Evolutionary conservation across 78 protist genomes (phyloP).

Genomic region (Pelomyxa schiedti): DNA sequence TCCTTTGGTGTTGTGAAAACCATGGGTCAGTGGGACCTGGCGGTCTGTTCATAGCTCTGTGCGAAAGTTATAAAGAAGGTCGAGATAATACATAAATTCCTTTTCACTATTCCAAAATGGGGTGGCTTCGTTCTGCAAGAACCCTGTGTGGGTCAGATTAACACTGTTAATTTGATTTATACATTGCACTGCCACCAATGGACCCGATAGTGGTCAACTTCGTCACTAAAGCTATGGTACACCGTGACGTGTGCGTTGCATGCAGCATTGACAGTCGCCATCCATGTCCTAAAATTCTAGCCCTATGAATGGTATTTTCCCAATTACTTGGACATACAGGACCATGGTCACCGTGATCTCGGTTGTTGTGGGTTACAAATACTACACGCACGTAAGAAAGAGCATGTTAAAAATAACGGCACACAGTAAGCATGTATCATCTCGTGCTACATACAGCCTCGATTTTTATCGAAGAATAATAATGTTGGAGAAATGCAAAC

Average conservation of each 20-base stretch:
- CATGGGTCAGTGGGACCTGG: neutral
- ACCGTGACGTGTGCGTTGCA: conserved; percentile 2
- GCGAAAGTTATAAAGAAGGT: neutral
- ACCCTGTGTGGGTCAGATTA: neutral
- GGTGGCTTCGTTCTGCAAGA: neutral
- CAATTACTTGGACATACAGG: too few relatives aligned
- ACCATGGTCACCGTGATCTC: neutral
- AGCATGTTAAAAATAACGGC: neutral
- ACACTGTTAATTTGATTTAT: neutral
- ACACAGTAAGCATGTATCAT: conserved; percentile 27
- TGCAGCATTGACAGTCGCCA: conserved; percentile 8
- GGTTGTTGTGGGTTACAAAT: neutral
- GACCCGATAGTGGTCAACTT: conserved; percentile 25
- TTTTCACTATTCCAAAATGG: neutral
- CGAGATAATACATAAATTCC: neutral
- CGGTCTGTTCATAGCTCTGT: neutral
- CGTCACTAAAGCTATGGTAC: conserved; percentile 41
- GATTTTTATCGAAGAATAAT: too few relatives aligned
- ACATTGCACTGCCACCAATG: conserved; percentile 34
- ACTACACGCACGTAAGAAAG: neutral
- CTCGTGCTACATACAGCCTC: too few relatives aligned
- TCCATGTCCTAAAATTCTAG: neutral
- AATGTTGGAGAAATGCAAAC: too few relatives aligned
- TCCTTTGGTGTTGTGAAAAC: neutral
- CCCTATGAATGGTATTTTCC: too few relatives aligned